These are phyloP conservation scores for Zasmidium citrigriseum DNA, from an alignment of 2,329 filamentous ascomycete species.

Conservation along the genomic window DNA sequence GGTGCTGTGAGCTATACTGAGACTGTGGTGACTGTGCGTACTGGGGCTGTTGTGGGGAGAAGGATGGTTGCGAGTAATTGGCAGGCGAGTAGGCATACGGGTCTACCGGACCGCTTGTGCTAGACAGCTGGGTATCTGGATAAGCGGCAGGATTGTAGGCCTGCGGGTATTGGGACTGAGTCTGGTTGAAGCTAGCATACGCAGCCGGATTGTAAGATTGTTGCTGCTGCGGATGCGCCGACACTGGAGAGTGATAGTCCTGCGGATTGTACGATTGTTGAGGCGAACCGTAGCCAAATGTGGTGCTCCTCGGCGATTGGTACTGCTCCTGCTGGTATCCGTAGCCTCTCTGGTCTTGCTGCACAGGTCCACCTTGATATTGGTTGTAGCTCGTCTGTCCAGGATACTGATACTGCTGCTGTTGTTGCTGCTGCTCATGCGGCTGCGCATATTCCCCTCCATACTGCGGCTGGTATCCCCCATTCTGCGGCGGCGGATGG, in stretches of 20 bases:
- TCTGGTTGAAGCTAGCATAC: constrained; percentile 39
- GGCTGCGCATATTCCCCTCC: constrained; percentile 13
- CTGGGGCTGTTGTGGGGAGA: constrained; percentile 19
- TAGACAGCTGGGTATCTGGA: constrained; percentile 21
- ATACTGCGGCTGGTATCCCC: constrained; percentile 24
- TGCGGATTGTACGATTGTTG: constrained; percentile 69
- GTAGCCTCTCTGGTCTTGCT: constrained; percentile 26
- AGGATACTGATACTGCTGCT: constrained; percentile 24
- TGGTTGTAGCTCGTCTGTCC: constrained; percentile 28
- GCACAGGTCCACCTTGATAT: constrained; percentile 31
- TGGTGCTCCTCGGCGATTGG: constrained; percentile 22
- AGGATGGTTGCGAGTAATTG: constrained; percentile 18
- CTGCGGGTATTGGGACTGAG: constrained; percentile 20
- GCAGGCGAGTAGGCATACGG: constrained; percentile 30
- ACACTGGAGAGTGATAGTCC: constrained; percentile 48
- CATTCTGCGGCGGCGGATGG: constrained; percentile 27
- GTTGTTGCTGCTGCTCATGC: constrained; percentile 6
- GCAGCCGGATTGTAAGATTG: constrained; percentile 49
- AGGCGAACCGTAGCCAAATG: constrained; percentile 41
- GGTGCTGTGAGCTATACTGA: constrained; percentile 22
- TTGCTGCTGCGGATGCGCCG: constrained; percentile 39
- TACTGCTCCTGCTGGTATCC: constrained; percentile 22
- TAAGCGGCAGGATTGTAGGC: constrained; percentile 30
- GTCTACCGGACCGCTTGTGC: constrained; percentile 31
- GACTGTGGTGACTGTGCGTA: constrained; percentile 20